Evolutionary conservation across 768 basidiomycete genomes (phyloP), one percentile per base, ranked within the genome.

Genomic region (Rossbeevera mucosa): DNA sequence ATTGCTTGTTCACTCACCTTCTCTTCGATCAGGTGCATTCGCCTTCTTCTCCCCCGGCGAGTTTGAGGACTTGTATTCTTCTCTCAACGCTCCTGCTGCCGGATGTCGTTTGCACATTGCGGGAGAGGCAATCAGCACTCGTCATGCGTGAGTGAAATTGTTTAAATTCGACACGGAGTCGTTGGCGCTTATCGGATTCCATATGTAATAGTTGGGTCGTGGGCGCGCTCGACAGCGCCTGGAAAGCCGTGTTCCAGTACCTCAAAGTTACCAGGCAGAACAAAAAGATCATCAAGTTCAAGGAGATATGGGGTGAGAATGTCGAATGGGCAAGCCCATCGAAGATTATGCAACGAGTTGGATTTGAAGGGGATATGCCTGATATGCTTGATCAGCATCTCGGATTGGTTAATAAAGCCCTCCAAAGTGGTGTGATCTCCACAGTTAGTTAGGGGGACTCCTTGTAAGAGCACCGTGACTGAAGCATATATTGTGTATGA

Each of bases 41-140:
- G 76, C 74, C 0, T 60, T 59, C 55, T 78, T 77, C 42, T 68
- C 66, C 0, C 74, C 77, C 7, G 74, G 74, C 7, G 53, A 73
- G 20, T 76, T 74, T 47, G 52, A 56, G 9, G 53, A 65, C 6
- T 31, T 73, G 31, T 76, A 72, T 52, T 47, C 54, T 3, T 53
- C 61, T 6, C 60, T 76, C 20, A 72, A 53, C 16, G 5, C 24
- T 9, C 70, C 74, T 7, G 70, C 72, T 1, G 65, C 63, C 22
- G 25, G 18, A 2, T 53, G 47, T 9, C 44, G 52, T 4, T 44
- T 60, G 50, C 59, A 60, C 16, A 57, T 60, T 47, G 59, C 59
- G 1, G 55, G 59, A 2, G 59, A 60, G 29, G 52, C 52, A 1
- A 2, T 60, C 11, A 60, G 59, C 36, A 57, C 55, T 1, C 52